Evolutionary conservation across 768 basidiomycete genomes (phyloP), one percentile per base, ranked within the genome.

Genomic region (Coprinopsis sp.): DNA sequence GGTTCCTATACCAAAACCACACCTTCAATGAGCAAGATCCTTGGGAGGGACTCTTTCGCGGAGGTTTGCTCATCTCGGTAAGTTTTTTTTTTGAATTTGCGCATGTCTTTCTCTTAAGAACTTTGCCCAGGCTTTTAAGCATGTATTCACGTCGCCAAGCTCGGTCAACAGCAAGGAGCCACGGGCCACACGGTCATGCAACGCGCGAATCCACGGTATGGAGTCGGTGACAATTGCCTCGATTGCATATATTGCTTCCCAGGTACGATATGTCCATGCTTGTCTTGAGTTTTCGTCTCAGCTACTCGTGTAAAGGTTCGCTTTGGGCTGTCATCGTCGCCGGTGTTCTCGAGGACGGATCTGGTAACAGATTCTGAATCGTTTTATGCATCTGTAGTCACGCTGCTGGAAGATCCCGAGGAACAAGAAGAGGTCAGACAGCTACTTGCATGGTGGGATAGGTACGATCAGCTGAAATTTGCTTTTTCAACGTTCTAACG

Each of bases 141-240:
- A 40, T 25, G 23, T 40, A 14, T 40, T 40, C 21, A 40, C 23
- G 6, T 40, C 38, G 4, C 38, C 38, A 19, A 22, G 38, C 21
- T 40, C 38, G 6, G 38, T 40, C 23, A n/a, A 40, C 16, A 40
- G 7, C 19, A 8, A n/a, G 10, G n/a, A 31, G 10, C 8, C 8
- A 8, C 30, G n/a, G 30, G 8, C n/a, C 10, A 40, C 38, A 8
- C 6, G 38, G 16, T 40, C 38, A 8, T 19, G 10, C 7, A 40
- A 40, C 24, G 7, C 38, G 6, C 23, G 38, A 40, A 40, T 40
- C 23, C 38, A 40, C n/a, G 38, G 38, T 4, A 40, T 40, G 38
- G 24, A 16, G 13, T 16, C 38, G 6, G 38, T 40, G 4, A 40
- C 38, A 23, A 22, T 6, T 10, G 38, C 38, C 16, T 40, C 38